Conservation (phyloP, 805 yeast species). For the Pichia nakasei region DNA sequence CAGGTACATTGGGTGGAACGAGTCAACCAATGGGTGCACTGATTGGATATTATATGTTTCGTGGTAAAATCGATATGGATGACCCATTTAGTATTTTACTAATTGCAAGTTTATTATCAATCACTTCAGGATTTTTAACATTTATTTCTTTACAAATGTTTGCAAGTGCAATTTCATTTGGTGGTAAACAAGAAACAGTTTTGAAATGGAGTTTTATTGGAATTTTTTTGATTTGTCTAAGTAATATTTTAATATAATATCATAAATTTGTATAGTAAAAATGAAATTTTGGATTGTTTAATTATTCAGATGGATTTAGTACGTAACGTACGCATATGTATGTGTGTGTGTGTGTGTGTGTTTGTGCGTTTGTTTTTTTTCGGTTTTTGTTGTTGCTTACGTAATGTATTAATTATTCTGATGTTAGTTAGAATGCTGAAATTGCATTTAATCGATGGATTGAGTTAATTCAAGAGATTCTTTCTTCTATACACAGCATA, state of each 20-base stretch:
- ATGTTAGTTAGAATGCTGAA: too few species aligned
- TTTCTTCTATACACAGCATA: too few species aligned
- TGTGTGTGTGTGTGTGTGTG: too few species aligned
- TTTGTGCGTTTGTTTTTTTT: too few species aligned
- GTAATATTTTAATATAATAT: slow-evolving; percentile 25
- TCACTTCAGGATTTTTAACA: slow-evolving; percentile 77
- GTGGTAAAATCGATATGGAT: slow-evolving; percentile 27
- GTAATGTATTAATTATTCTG: too few species aligned
- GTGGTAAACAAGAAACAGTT: slow-evolving; percentile 57
- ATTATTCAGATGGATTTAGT: too few species aligned
- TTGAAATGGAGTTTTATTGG: slow-evolving; percentile 56
- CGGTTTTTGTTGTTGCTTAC: too few species aligned
- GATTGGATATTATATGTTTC: slow-evolving; percentile 47
- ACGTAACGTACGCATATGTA: too few species aligned
- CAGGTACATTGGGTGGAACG: slow-evolving; percentile 67
- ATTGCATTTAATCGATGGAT: too few species aligned
- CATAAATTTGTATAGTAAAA: too few species aligned
- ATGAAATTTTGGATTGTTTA: too few species aligned
- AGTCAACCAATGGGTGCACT: slow-evolving; percentile 90
- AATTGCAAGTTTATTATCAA: slow-evolving; percentile 57
- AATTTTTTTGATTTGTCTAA: slow-evolving; percentile 43
- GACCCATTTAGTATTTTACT: slow-evolving; percentile 32
- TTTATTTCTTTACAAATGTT: slow-evolving; percentile 84
- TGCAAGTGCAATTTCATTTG: slow-evolving; percentile 71
- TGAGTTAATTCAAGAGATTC: too few species aligned